Conservation (phyloP, 2,329 filamentous ascomycete species). For the Scortechinia acanthostroma region DNA sequence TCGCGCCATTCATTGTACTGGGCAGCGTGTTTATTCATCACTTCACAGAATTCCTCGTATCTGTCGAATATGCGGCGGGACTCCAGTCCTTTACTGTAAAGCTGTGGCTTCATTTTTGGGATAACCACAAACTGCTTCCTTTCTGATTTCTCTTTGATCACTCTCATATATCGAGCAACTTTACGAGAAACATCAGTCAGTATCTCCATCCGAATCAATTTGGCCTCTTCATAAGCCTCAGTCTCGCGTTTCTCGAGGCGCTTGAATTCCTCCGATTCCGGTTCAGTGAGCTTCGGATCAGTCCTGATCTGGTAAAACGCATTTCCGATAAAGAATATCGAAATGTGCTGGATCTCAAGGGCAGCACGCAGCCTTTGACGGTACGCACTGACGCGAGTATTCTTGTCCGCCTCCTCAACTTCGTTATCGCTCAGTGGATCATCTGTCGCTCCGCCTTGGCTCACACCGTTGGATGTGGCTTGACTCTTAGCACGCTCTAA, state of each 20-base stretch:
- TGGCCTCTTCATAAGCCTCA: conserved; percentile 71
- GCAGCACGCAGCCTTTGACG: conserved; percentile 64
- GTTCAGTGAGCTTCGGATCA: conserved; percentile 52
- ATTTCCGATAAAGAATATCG: conserved; percentile 78
- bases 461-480: conserved; percentile 3
- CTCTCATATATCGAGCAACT: conserved; percentile 39
- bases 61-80: conserved; percentile 58
- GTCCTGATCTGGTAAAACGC: conserved; percentile 78
- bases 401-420: conserved; percentile 14
- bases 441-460: conserved; percentile 9
- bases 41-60: conserved; percentile 55
- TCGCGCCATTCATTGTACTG: conserved; percentile 71
- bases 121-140: conserved; percentile 53
- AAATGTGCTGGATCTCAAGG: conserved; percentile 75
- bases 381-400: conserved; percentile 40
- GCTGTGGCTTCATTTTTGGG: conserved; percentile 44
- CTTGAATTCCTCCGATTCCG: conserved; percentile 61
- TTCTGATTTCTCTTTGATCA: conserved; percentile 42
- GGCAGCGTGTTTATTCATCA: conserved; percentile 67
- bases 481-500: conserved; percentile 10
- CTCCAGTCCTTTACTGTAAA: conserved; percentile 60
- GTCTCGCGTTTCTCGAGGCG: conserved; percentile 65
- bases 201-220: conserved; percentile 71
- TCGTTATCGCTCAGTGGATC: conserved; percentile 10
- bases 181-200: conserved; percentile 37